Evolutionary conservation across 306 rosid genomes (phyloP).

Genomic region (Prunus kanzakura): DNA sequence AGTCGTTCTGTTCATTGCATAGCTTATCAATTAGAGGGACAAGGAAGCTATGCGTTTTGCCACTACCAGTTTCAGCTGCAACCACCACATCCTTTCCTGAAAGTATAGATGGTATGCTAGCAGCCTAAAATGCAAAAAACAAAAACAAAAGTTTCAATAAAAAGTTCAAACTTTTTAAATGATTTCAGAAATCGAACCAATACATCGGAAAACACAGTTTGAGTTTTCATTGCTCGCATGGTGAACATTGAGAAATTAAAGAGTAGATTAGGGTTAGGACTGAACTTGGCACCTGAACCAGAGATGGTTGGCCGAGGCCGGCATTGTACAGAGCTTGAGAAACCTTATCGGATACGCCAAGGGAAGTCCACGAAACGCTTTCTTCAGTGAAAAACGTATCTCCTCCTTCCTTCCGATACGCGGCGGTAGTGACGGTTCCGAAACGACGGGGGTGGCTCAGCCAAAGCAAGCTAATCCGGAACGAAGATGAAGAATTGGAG

Average conservation of each 20-base stretch:
- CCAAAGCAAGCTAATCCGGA: slow-evolving; percentile 36
- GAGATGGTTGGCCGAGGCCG: slow-evolving; percentile 77
- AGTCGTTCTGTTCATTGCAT: slow-evolving; percentile 26
- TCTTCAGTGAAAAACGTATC: slow-evolving; percentile 79
- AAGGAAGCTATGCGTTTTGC: slow-evolving; percentile 85
- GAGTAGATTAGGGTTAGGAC: background rate
- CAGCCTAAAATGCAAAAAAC: slow-evolving; percentile 54
- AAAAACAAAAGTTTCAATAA: slow-evolving; percentile 11
- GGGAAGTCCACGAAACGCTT: slow-evolving; percentile 70
- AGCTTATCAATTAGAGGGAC: slow-evolving; percentile 71
- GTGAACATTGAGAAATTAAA: background rate
- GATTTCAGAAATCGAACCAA: background rate
- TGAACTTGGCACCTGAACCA: slow-evolving; percentile 52
- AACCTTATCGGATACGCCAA: slow-evolving; percentile 71
- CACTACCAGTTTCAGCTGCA: slow-evolving; percentile 98
- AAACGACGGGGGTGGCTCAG: slow-evolving; percentile 28
- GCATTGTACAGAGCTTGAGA: slow-evolving; percentile 64
- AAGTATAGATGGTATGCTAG: slow-evolving; percentile 74
- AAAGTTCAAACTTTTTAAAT: background rate
- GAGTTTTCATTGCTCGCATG: background rate
- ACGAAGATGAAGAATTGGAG: slow-evolving; percentile 26
- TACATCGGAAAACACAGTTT: background rate
- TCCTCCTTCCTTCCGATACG: slow-evolving; percentile 31
- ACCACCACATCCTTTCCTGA: slow-evolving; percentile 80
- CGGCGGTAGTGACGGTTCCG: slow-evolving; percentile 29